phyloP scores from a whole-genome alignment of 2,329 filamentous ascomycete genomes.

The Aspergillus proliferans region DNA sequence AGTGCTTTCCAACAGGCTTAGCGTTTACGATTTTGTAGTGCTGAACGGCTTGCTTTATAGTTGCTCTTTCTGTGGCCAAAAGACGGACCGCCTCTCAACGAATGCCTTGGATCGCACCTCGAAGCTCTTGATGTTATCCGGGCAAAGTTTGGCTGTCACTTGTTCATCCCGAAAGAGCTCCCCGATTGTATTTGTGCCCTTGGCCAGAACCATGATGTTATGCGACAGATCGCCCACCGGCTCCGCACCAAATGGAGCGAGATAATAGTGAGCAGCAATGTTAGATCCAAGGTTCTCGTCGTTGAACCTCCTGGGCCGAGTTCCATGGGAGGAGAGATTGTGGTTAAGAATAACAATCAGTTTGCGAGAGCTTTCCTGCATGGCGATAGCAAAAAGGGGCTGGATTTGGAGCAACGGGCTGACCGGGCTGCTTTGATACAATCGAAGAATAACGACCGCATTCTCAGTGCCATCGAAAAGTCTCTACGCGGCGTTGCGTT shows the following conservation, averaged over 20 bases:
- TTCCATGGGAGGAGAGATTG: constrained; percentile 17
- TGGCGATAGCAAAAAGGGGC: constrained; percentile 10
- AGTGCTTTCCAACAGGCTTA: constrained; percentile 1
- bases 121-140: constrained; percentile 44
- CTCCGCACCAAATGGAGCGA: constrained; percentile 24
- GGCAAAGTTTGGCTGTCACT: constrained; percentile 31
- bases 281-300: constrained; percentile 29
- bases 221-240: constrained; percentile 30
- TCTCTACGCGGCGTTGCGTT: constrained; percentile 27
- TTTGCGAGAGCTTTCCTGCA: constrained; percentile 17
- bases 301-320: constrained; percentile 21
- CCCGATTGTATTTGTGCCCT: constrained; percentile 25
- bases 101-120: constrained; percentile 36
- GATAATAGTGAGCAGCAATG: constrained; percentile 19
- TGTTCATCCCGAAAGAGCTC: constrained; percentile 32
- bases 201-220: constrained; percentile 26
- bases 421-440: constrained; percentile 15
- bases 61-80: constrained; percentile 43
- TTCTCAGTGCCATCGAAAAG: constrained; percentile 24
- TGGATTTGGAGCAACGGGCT: constrained; percentile 17
- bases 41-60: constrained; percentile 10
- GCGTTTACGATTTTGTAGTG: neutral
- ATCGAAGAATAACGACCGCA: constrained; percentile 24
- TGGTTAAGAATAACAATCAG: constrained; percentile 14
- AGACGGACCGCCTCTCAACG: constrained; percentile 35